Conservation (phyloP, 2,329 filamentous ascomycete species). For the Tolypocladium tropicale region DNA sequence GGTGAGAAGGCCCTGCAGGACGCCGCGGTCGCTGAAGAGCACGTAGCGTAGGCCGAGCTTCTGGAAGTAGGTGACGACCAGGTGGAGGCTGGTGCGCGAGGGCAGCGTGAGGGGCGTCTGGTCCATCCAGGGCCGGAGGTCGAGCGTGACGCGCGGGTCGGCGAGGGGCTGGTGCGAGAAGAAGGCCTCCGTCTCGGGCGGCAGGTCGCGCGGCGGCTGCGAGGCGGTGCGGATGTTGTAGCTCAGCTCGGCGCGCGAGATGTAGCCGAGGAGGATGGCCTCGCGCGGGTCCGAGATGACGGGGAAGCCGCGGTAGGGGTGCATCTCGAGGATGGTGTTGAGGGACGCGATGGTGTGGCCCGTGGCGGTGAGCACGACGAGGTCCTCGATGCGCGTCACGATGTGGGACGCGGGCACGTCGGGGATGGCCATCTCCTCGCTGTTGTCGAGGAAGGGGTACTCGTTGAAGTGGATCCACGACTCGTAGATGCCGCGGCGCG, state of each 20-base stretch:
- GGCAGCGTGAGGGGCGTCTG: slow-evolving; percentile 91
- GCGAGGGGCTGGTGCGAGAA: slow-evolving; percentile 77
- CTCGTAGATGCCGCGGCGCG: slow-evolving; percentile 89
- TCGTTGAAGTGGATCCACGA: slow-evolving; percentile 95
- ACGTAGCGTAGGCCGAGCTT: slow-evolving; percentile 87
- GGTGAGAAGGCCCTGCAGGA: slow-evolving; percentile 75
- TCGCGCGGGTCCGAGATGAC: slow-evolving; percentile 71
- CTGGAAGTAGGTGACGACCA: slow-evolving; percentile 91
- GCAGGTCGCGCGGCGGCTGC: slow-evolving; percentile 47
- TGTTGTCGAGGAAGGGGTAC: slow-evolving; percentile 91
- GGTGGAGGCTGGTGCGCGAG: slow-evolving; percentile 62
- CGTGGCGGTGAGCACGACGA: slow-evolving; percentile 76
- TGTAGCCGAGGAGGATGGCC: slow-evolving; percentile 80
- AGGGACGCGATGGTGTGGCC: slow-evolving; percentile 79
- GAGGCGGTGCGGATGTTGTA: slow-evolving; percentile 58
- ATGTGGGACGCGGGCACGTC: slow-evolving; percentile 79
- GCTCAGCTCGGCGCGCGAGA: slow-evolving; percentile 78
- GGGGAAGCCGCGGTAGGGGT: slow-evolving; percentile 84
- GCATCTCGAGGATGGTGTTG: slow-evolving; percentile 56
- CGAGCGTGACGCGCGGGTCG: slow-evolving; percentile 67
- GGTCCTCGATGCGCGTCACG: slow-evolving; percentile 87
- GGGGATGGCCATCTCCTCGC: slow-evolving; percentile 68
- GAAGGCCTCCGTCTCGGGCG: slow-evolving; percentile 65
- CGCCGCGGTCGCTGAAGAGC: slow-evolving; percentile 73
- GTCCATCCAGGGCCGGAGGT: slow-evolving; percentile 96